Evolutionary conservation across 768 basidiomycete genomes (phyloP), one percentile per base, ranked within the genome.

Genomic region (Collybia sp.): DNA sequence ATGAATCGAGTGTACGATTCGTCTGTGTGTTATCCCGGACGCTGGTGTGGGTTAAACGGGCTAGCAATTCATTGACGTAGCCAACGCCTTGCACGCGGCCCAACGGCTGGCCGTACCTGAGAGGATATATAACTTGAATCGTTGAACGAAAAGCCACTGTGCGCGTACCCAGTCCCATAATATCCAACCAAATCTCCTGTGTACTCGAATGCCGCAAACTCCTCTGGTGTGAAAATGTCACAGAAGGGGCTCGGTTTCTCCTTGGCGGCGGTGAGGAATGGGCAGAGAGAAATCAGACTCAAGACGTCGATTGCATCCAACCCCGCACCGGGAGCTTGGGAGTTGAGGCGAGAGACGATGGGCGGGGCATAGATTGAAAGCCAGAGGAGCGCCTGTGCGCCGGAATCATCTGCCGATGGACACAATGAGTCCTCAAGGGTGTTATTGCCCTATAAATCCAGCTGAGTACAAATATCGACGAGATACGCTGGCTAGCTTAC

Each of bases 1-100:
- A 71, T 0, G 68, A 55, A 57, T 86, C 82, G 20, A 93, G 73
- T 0, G 89, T 92, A 9, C 62, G 63, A 62, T 93, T 93, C 2
- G 85, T 88, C 54, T 86, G 83, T 0, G 88, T 91, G 50, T 73
- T 57, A 61, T 91, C 88, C 34, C 59, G 59, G 20, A 89, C 85
- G 1, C 80, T 76, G 12, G 59, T 62, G 12, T 72, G 71, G 0
- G 83, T 88, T 36, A 95, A 72, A 10, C 93, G 80, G 0, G 89
- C 88, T 16, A 94, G 61, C n/a, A 95, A 76, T 65, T 94, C 92
- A 59, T 92, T 93, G 57, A 88, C 71, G 59, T 88, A 95, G 5
- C 92, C 93, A 3, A 93, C 83, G 30, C 90, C 89, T 58, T 89
- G 88, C 6, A 90, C 80, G 4, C 70, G 82, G 1, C 90, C 89